Percentiles rank a stretch among this genome's conserved stretches.
These are phyloP conservation scores for Pittosporum tobira DNA, from an alignment of 129 eudicot genomes.

Conservation along the genomic window DNA sequence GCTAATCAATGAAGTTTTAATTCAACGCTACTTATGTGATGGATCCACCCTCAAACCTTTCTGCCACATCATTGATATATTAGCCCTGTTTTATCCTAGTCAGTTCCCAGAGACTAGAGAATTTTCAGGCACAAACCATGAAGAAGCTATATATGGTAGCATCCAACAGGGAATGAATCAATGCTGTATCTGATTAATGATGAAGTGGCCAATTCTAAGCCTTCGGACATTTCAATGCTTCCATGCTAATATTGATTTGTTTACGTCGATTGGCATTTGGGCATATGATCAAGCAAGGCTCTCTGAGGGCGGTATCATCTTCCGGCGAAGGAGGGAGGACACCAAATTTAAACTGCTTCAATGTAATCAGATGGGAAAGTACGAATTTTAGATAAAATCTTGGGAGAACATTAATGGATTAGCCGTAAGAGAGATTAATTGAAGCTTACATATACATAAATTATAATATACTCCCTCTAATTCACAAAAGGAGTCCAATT, in stretches of 20 bases:
- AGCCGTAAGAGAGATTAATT: no score
- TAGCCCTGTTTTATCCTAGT: no score
- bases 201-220: constrained; percentile 24
- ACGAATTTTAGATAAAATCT: not conserved
- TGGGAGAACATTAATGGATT: no score
- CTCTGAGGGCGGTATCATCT: constrained; percentile 57
- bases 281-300: constrained; percentile 72
- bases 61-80: no score
- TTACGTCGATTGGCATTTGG: constrained; percentile 52
- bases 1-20: no score
- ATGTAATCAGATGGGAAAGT: not conserved
- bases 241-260: constrained; percentile 16
- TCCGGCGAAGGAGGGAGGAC: constrained; percentile 49
- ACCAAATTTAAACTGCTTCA: constrained; percentile 76
- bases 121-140: not conserved
- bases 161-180: not conserved
- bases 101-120: constrained; percentile 3
- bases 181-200: not conserved
- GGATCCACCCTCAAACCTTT: no score
- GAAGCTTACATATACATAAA: not conserved
- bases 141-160: constrained; percentile 4
- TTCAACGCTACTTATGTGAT: no score
- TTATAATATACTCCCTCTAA: no score
- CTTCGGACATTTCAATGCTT: constrained; percentile 58
- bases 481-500: no score